Base-by-base conservation (phyloP, 164 flowering plant genomes). In the Vitis cinerea region DNA sequence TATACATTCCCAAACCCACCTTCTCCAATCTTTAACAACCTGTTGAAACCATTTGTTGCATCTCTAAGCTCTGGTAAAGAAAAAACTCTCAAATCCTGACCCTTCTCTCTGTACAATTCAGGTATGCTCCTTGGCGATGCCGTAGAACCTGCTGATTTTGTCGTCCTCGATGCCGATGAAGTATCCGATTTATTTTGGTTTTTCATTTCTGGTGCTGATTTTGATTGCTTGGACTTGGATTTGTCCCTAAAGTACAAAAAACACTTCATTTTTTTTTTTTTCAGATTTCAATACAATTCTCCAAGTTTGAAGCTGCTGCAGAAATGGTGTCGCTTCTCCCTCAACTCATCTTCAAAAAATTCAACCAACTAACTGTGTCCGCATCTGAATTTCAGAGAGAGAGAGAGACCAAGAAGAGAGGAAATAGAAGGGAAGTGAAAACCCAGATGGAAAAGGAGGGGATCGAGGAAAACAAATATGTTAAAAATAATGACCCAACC, bases 1-100 rank as follows among this genome's bases (percentile, higher is more conserved):
- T 88, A 87, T 3, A 87, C 93, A 68, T 77, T 75, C 67, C 90
- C 90, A 75, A 88, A 87, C 7, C 90, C 90, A 50, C 93, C 93
- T 74, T 87, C 89, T 12, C 93, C 93, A 64, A 88, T 74, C 84
- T 83, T 85, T 1, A 87, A 64, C 81, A 75, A 4, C 71, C 82
- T 85, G 75, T 70, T 79, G 82, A 88, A 88, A 7, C 80, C 84
- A 68, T 74, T 79, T 0, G 93, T 88, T 6, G 93, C 90, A 49
- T 82, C 83, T 17, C 56, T 74, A 6, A 88, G 84, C 80, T 88
- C 93, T 16, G 75, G 27, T 4, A 65, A 71, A 49, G 86, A 52
- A 67, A 88, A 88, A 37, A 77, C 88, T 67, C 89, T 84, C 80
- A 84, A 65, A 54, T 80, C 75, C 7, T 80, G 83, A 73, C 84